Conservation (phyloP, 2,329 filamentous ascomycete genomes). For the Diatrype stigma region DNA sequence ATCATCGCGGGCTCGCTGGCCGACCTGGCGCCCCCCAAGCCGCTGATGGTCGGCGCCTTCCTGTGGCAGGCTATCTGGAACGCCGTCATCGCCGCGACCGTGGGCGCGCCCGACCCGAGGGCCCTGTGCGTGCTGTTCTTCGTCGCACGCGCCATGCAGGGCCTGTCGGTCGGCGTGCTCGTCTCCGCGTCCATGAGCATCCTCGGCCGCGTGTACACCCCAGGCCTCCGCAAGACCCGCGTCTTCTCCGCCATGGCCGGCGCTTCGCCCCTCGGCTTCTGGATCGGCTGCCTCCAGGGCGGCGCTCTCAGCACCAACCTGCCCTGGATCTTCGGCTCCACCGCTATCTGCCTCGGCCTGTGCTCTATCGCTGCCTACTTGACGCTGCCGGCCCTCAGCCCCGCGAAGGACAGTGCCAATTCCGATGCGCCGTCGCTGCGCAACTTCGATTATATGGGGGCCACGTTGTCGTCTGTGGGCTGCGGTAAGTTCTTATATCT, state of each 20-base stretch:
- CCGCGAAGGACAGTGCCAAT: slow-evolving; percentile 18
- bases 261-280: slow-evolving; percentile 31
- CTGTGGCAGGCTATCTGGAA: slow-evolving; percentile 39
- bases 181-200: slow-evolving; percentile 33
- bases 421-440: slow-evolving; percentile 18
- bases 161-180: slow-evolving; percentile 29
- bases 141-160: slow-evolving; percentile 33
- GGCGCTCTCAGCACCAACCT: slow-evolving; percentile 35
- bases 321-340: slow-evolving; percentile 40
- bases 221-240: slow-evolving; percentile 32
- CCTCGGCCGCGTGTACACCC: slow-evolving; percentile 33
- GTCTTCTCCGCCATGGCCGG: slow-evolving; percentile 33
- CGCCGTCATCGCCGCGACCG: slow-evolving; percentile 22
- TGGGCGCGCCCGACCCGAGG: slow-evolving; percentile 32
- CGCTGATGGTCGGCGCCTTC: slow-evolving; percentile 38
- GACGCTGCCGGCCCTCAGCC: slow-evolving; percentile 34
- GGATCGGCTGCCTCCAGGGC: slow-evolving; percentile 34
- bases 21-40: slow-evolving; percentile 36
- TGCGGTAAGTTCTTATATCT: slow-evolving; percentile 17
- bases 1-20: slow-evolving; percentile 31
- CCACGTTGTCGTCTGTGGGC: slow-evolving; percentile 21
- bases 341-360: slow-evolving; percentile 33
- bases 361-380: slow-evolving; percentile 33
- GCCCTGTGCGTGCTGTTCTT: slow-evolving; percentile 31
- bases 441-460: slow-evolving; percentile 27